Conservation (phyloP, 1,284 basidiomycete species). For the Papiliotrema fonsecae region DNA sequence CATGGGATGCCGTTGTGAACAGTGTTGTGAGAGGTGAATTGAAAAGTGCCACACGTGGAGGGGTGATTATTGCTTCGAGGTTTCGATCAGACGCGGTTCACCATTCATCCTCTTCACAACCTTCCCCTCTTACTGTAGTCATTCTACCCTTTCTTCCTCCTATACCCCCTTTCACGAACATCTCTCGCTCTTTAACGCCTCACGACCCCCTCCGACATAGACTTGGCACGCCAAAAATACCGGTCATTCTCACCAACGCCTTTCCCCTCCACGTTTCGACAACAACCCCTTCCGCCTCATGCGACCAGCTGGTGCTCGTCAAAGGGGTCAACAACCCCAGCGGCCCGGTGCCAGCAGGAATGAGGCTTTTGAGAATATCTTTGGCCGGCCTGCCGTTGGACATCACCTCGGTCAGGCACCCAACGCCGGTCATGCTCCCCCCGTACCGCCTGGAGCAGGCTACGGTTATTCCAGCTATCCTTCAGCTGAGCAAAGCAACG, state of each 20-base stretch:
- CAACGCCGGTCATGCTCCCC: constrained; percentile 6
- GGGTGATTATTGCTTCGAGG: too few relatives aligned
- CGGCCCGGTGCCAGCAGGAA: constrained; percentile 26
- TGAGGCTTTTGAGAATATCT: constrained; percentile 48
- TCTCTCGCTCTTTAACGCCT: too few relatives aligned
- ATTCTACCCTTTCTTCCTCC: too few relatives aligned
- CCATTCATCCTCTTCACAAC: too few relatives aligned
- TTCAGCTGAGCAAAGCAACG: neutral
- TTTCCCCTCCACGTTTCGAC: too few relatives aligned
- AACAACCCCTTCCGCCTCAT: constrained; percentile 12
- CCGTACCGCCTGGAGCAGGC: constrained; percentile 6
- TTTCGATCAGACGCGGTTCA: too few relatives aligned
- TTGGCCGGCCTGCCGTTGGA: constrained; percentile 42
- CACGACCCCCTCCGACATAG: neutral
- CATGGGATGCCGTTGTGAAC: too few relatives aligned
- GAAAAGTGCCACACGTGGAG: too few relatives aligned
- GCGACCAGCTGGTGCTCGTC: constrained; percentile 31
- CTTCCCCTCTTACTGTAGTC: too few relatives aligned
- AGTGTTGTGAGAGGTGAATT: too few relatives aligned
- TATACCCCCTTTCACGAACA: neutral
- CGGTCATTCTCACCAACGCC: neutral
- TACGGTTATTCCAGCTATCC: constrained; percentile 12
- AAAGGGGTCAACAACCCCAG: constrained; percentile 2
- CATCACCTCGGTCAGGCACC: constrained; percentile 36
- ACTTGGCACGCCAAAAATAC: neutral